A percentile compares a stretch with the other conserved stretches of the same genome.
Evolutionary conservation across 2,329 filamentous ascomycete species (phyloP).

Genomic region (Penicillium palitans): DNA sequence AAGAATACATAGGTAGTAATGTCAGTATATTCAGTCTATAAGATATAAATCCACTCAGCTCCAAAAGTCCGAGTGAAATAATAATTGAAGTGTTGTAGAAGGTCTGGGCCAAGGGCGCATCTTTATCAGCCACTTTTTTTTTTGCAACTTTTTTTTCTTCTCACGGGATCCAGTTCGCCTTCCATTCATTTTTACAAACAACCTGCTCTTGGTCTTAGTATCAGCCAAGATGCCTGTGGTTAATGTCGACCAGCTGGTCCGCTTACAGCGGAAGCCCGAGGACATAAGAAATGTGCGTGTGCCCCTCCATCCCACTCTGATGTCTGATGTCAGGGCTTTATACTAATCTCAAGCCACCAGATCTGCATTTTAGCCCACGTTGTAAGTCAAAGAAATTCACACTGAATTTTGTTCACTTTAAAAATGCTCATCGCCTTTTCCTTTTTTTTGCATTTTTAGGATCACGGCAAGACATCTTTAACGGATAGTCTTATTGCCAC

Average conservation of each 20-base stretch:
- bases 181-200: constrained; percentile 16
- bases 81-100: constrained; percentile 1
- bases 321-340: constrained; percentile 23
- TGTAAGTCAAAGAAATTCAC: constrained; percentile 48
- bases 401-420: neutral
- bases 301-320: constrained; percentile 34
- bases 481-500: constrained; percentile 95
- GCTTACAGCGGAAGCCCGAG: constrained; percentile 81
- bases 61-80: neutral
- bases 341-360: constrained; percentile 55
- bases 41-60: neutral
- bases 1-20: neutral
- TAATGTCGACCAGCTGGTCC: constrained; percentile 82
- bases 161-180: constrained; percentile 13
- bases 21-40: neutral
- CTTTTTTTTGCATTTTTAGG: constrained; percentile 48
- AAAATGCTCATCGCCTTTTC: constrained; percentile 6
- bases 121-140: constrained; percentile 27
- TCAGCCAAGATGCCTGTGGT: constrained; percentile 79
- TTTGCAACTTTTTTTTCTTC: constrained; percentile 26
- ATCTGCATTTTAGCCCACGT: constrained; percentile 97
- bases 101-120: constrained; percentile 3
- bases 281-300: constrained; percentile 84
- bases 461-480: constrained; percentile 97
- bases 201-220: constrained; percentile 14